These are phyloP conservation scores for Ustilago shanxiensis DNA, from an alignment of 1,284 basidiomycete genomes.

Conservation along the genomic window DNA sequence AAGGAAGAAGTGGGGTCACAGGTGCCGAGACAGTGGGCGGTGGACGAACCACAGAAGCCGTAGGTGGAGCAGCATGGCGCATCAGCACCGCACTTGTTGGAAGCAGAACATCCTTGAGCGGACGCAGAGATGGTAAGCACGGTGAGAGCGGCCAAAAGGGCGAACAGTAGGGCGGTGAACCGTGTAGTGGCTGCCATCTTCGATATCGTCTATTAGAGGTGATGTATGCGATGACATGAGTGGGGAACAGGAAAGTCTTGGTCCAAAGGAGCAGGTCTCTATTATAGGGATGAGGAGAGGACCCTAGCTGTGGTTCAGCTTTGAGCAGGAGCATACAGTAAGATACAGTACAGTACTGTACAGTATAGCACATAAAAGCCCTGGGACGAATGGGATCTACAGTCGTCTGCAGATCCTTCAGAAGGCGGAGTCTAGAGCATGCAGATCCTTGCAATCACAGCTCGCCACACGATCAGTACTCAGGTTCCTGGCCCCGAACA, in stretches of 20 bases:
- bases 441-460: neutral
- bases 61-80: conserved; percentile 46
- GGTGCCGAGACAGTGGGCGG: conserved; percentile 39
- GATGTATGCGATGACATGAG: conserved; percentile 8
- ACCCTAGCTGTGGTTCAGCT: neutral
- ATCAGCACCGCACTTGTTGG: conserved; percentile 23
- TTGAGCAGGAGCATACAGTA: too few species aligned
- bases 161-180: conserved; percentile 24
- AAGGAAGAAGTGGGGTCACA: conserved; percentile 50
- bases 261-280: neutral
- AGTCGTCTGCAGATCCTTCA: neutral
- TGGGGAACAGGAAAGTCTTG: neutral
- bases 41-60: conserved; percentile 46
- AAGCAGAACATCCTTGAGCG: conserved; percentile 30
- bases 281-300: neutral
- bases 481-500: conserved; percentile 5
- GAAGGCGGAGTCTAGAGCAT: conserved; percentile 2
- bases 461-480: neutral
- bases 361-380: too few species aligned
- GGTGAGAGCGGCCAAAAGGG: conserved; percentile 20
- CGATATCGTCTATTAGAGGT: conserved; percentile 1
- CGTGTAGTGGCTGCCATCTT: conserved; percentile 15
- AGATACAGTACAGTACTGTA: too few species aligned
- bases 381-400: conserved; percentile 1
- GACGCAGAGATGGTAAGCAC: conserved; percentile 17